Evolutionary conservation across 129 eudicot genomes (phyloP), one percentile per base, ranked within the genome.

Genomic region (Chrysanthemum makinoi): DNA sequence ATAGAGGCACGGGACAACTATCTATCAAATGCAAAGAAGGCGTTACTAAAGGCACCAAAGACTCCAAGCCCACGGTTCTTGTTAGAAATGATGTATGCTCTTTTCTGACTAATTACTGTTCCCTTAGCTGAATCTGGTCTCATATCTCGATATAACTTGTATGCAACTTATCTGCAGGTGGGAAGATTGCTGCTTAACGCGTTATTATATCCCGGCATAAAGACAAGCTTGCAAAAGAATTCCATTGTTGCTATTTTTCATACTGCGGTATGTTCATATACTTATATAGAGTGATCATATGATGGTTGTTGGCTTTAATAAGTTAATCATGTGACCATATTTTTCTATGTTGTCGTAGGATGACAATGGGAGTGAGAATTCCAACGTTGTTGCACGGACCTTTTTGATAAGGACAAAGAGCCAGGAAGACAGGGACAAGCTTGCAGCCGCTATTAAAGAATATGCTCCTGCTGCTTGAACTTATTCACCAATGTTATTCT

Each of bases 101-200:
- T 78, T 33, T 60, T 46, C 48, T 2, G 26, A 43, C 17, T n/a
- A 43, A 4, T 6, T 61, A 26, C 39, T 11, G 26, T 63, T 14
- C 39, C 19, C 10, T 10, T 47, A 16, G 24, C 2, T n/a, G 62
- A 18, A 17, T 30, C 59, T 39, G 57, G 68, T 24, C 58, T 67
- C 54, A 57, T 57, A 18, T 33, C 49, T 33, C 39, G 28, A 63
- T 66, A 18, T 19, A 44, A 61, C 26, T 44, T 51, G 50, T 52
- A 52, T 69, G 51, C 68, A 72, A 19, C 59, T 62, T 39, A 56
- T 81, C 46, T 79, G 80, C 85, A 95, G 99, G 97, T 90, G 52
- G 99, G 99, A 48, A 95, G 70, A 68, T 50, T 95, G 77, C 59
- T 86, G 84, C 99, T 95, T 50, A 95, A 95, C 66, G 99, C 97